Evolutionary conservation across 1,139 yeast species (phyloP).

Genomic region (Candida glucosophila): DNA sequence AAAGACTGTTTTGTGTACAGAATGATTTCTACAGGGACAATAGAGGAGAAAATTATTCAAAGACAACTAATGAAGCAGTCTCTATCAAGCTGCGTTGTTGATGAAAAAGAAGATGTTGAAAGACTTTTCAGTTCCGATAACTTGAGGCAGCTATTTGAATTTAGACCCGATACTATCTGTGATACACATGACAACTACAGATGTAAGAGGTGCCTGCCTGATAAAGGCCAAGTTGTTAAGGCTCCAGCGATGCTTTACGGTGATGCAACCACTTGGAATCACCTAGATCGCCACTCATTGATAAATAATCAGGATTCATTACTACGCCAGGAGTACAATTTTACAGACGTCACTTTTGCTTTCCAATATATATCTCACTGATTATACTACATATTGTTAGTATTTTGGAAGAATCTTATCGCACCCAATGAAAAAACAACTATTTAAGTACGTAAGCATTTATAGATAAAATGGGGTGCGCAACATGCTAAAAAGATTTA

Average conservation of each 20-base stretch:
- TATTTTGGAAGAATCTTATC: too few species aligned
- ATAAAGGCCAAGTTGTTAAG: conserved; percentile 47
- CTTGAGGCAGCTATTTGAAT: conserved; percentile 67
- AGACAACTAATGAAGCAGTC: conserved; percentile 95
- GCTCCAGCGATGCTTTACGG: conserved; percentile 93
- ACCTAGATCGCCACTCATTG: conserved; percentile 57
- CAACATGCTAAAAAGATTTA: too few species aligned
- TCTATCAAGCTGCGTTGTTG: conserved; percentile 91
- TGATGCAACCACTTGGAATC: conserved; percentile 98
- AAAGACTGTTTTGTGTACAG: conserved; percentile 93
- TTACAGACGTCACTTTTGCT: conserved; percentile 71
- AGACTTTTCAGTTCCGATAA: conserved; percentile 80
- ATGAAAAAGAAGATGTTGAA: conserved; percentile 92
- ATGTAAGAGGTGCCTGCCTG: conserved; percentile 70
- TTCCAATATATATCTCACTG: conserved; percentile 88
- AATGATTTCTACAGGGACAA: conserved; percentile 89
- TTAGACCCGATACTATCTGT: conserved; percentile 59
- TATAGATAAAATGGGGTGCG: too few species aligned
- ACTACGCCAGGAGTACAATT: conserved; percentile 61
- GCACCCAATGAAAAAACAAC: too few species aligned
- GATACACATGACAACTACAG: conserved; percentile 92
- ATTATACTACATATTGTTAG: not conserved
- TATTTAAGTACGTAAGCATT: too few species aligned
- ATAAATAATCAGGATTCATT: conserved; percentile 65
- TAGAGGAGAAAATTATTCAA: conserved; percentile 93